Percentiles rank a stretch among this genome's conserved stretches.
These are phyloP conservation scores for Aureobasidium pullulans DNA, from an alignment of 2,329 filamentous ascomycete species.

Conservation along the genomic window DNA sequence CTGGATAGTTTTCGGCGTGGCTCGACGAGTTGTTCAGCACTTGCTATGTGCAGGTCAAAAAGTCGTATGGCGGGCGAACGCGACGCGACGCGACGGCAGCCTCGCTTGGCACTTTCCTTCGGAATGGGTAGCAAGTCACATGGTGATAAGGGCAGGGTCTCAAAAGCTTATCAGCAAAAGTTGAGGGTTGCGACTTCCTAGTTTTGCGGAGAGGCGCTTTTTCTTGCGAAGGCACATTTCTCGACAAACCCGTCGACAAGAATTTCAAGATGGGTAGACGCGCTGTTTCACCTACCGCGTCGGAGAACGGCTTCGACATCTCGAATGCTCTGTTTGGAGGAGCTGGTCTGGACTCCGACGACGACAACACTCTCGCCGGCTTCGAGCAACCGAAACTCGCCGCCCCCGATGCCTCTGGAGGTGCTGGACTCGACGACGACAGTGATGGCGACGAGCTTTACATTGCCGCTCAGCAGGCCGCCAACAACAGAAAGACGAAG, in stretches of 20 bases:
- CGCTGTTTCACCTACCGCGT: conserved; percentile 70
- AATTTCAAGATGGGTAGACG: conserved; percentile 57
- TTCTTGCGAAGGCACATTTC: not conserved
- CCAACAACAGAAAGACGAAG: conserved; percentile 75
- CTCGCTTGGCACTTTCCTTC: not conserved
- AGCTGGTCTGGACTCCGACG: conserved; percentile 49
- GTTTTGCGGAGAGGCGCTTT: conserved; percentile 11
- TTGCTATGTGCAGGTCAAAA: not conserved
- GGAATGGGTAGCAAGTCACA: not conserved
- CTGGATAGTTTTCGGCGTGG: not conserved
- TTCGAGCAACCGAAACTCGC: not conserved
- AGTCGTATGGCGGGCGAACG: conserved; percentile 1
- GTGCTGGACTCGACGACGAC: conserved; percentile 17
- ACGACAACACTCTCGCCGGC: conserved; percentile 21
- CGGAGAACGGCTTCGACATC: conserved; percentile 90
- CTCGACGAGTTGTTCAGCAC: not conserved
- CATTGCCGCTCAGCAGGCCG: conserved; percentile 80
- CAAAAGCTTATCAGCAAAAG: conserved; percentile 10
- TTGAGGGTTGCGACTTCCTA: conserved; percentile 7
- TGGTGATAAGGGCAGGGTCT: not conserved
- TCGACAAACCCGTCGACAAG: conserved; percentile 8
- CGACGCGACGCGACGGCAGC: not conserved
- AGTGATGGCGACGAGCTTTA: conserved; percentile 62
- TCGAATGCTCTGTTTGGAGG: conserved; percentile 60
- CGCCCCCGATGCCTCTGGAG: conserved; percentile 29